Base-by-base conservation (phyloP, 1,284 basidiomycete genomes). In the Fomitopsis schrenkii region DNA sequence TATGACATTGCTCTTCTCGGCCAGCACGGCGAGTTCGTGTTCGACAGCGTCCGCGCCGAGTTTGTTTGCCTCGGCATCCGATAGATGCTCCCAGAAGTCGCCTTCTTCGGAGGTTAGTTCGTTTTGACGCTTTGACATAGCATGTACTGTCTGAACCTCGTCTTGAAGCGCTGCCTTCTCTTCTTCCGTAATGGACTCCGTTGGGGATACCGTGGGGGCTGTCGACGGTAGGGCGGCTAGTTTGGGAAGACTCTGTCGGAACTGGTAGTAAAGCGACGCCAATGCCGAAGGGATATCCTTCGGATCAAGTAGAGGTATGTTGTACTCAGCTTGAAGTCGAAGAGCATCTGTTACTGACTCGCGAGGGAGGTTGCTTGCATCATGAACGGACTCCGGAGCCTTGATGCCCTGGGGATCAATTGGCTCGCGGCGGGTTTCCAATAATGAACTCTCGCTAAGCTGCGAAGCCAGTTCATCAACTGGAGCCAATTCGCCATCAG, bases 61-160 rank as follows among this genome's bases (percentile, higher is more conserved):
- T 10, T 52, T 33, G 58, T 12, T 55, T 7, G 42, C 19, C 3
- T 15, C 17, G 5, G 52, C 19, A 9, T 67, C 62, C 3, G 59
- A 48, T 17, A 89, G 70, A 3, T 76, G 66, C 5, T 79, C 70
- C 91, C 91, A 93, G 52, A 93, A 71, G 56, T 74, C 71, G 38
- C 82, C 83, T 71, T 93, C 90, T 55, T 88, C 84, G 3, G 80
- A 60, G 1, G 80, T 81, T 46, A 92, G 79, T 61, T 83, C 80
- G 35, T 81, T 71, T 66, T 93, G 90, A 2, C 77, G 77, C 71
- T 85, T 90, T 41, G 88, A 88, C 79, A 89, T 82, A 7, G 77
- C 77, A 52, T 82, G 76, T 57, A 83, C 82, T 30, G 75, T 71
- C 19, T 73, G 74, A 0, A 59, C 64, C 10, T 81, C 80, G 5